These are phyloP conservation scores for Trichoderma sp. DNA, from an alignment of 2,329 filamentous ascomycete genomes.

Conservation along the genomic window DNA sequence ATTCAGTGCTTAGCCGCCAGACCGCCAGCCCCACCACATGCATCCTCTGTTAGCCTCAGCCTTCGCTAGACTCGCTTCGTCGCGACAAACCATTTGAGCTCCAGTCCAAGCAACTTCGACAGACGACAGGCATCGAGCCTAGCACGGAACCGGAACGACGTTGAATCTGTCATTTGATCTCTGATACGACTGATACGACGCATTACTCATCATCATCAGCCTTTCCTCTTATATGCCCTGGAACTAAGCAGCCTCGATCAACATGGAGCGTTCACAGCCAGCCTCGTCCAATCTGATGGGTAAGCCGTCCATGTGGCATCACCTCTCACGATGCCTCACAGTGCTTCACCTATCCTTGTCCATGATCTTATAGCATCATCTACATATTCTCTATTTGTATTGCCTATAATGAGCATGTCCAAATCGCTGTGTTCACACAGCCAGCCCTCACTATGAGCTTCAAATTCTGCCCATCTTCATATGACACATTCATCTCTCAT, in stretches of 20 bases:
- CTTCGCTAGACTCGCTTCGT: background rate
- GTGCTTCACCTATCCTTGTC: background rate
- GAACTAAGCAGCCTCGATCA: background rate
- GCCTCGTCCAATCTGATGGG: slow-evolving; percentile 38
- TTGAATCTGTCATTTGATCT: background rate
- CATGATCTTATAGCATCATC: background rate
- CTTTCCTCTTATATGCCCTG: background rate
- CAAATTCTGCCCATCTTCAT: background rate
- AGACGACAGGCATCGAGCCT: background rate
- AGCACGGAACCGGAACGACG: background rate
- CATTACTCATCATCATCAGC: background rate
- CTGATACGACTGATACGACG: background rate
- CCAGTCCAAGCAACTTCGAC: background rate
- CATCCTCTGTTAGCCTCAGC: background rate
- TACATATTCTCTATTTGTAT: background rate
- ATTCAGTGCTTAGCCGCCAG: background rate
- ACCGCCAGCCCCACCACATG: background rate
- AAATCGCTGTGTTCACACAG: no score
- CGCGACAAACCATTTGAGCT: background rate
- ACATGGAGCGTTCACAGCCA: slow-evolving; percentile 35
- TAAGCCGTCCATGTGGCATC: slow-evolving; percentile 21
- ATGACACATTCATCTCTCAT: background rate
- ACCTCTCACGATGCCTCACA: background rate
- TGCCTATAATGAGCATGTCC: background rate
- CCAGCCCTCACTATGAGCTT: background rate